Percentiles rank a stretch among this genome's conserved stretches.
Evolutionary conservation across 441 rosid genomes (phyloP).

Genomic region (Populus tomentosa): DNA sequence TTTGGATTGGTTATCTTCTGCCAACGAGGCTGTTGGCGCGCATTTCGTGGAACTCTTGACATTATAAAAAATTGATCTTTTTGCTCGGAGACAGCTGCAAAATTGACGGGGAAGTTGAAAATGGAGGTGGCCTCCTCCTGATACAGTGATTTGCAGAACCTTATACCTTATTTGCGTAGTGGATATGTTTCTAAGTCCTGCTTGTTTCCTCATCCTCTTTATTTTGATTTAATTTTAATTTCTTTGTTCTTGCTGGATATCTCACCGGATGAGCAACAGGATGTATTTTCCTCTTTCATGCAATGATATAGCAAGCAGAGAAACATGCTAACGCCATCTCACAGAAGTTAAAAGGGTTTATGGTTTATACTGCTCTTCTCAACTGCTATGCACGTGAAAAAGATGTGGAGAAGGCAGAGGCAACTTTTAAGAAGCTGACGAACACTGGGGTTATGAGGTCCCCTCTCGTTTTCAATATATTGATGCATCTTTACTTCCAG

Average conservation of each 20-base stretch:
- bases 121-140: no score
- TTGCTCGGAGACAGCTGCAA: no score
- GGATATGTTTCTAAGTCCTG: not conserved
- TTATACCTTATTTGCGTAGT: not conserved
- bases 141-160: no score
- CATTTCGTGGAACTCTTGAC: no score
- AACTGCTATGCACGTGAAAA: constrained; percentile 10
- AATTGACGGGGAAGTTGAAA: no score
- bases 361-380: not conserved
- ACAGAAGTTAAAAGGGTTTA: not conserved
- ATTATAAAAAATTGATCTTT: no score
- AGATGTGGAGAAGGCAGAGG: constrained; percentile 18
- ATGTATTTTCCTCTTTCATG: constrained; percentile 2
- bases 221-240: not conserved
- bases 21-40: no score
- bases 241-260: not conserved
- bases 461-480: not conserved
- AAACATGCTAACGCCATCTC: no score
- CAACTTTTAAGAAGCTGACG: constrained; percentile 1
- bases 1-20: no score
- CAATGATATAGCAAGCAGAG: not conserved
- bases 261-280: constrained; percentile 16
- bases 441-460: not conserved
- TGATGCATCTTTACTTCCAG: not conserved
- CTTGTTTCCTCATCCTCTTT: not conserved